Base-by-base conservation (phyloP, 2,329 filamentous ascomycete species). In the Monosporascus sp. region DNA sequence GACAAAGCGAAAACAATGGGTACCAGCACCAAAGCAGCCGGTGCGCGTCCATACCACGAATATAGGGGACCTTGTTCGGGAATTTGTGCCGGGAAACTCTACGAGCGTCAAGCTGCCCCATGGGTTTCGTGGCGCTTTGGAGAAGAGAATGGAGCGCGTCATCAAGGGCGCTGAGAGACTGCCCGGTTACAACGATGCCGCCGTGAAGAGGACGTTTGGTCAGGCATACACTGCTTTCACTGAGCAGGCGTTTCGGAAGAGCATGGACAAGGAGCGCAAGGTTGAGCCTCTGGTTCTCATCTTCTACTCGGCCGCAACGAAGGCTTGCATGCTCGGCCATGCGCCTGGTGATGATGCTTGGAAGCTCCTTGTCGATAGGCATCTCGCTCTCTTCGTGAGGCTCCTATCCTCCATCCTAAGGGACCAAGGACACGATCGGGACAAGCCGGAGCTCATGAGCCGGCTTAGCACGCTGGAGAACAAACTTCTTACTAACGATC, bases 161-260 rank as follows among this genome's bases (percentile, higher is more conserved):
- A 74, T 97, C 63, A 83, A 87, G 63, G 91, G 92, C 40, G 88
- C 80, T 56, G 94, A 97, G 73, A 85, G 79, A 61, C 81, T 93
- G 67, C 91, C 89, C 15, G 94, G 95, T 65, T 99, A 88, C 73
- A 89, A 88, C 66, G 94, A 99, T 75, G 79, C 89, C n/a, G 78
- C 87, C 26, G 87, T 99, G 59, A 97, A 96, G 74, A 83, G 93
- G 57, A 95, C 91, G 2, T 99, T 99, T 74, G 94, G 91, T 52
- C 89, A 91, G 60, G 96, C 96, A 59, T 87, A 97, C 68, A 97
- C 93, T 55, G 88, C 91, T 53, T 89, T 99, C 69, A 97, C 93
- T 62, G 90, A 95, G 58, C 86, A 86, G 57, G 85, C 84, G 46
- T 97, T 97, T 66, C 87, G 90, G 61, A 95, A 91, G 74, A 87